Conservation (phyloP, 805 yeast species). For the Jamesozyma lodderae region DNA sequence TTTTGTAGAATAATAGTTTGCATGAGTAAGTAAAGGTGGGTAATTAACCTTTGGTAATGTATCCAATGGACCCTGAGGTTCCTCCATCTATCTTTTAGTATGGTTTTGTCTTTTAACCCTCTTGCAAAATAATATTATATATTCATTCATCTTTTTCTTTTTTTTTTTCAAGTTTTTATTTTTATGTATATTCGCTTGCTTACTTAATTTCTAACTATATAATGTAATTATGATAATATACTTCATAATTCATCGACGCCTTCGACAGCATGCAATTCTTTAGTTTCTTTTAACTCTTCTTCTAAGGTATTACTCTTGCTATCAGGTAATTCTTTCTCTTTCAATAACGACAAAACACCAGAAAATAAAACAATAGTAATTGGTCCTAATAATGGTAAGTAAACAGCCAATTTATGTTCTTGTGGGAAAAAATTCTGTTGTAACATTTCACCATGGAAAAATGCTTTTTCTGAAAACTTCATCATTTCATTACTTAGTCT, state of each 20-base stretch:
- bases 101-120: too few species aligned
- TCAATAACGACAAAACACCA: conserved; percentile 40
- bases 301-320: background rate
- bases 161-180: too few species aligned
- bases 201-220: too few species aligned
- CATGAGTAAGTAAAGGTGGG: conserved; percentile 21
- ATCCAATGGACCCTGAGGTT: conserved; percentile 28
- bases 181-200: too few species aligned
- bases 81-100: too few species aligned
- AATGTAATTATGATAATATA: too few species aligned
- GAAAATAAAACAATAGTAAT: conserved; percentile 52
- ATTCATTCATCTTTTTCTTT: too few species aligned
- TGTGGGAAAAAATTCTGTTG: conserved; percentile 92
- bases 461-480: conserved; percentile 49
- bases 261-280: conserved; percentile 6
- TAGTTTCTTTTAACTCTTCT: conserved; percentile 5
- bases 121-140: too few species aligned
- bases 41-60: conserved; percentile 24
- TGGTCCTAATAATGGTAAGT: conserved; percentile 85
- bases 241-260: conserved; percentile 4
- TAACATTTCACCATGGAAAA: conserved; percentile 90
- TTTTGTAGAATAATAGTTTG: conserved; percentile 25
- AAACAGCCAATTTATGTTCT: conserved; percentile 92
- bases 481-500: conserved; percentile 41
- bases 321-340: conserved; percentile 25